Percentiles rank a stretch among this genome's conserved stretches.
Conservation (phyloP, 495 filamentous ascomycete genomes). For the Hyaloscypha bicolor region DNA sequence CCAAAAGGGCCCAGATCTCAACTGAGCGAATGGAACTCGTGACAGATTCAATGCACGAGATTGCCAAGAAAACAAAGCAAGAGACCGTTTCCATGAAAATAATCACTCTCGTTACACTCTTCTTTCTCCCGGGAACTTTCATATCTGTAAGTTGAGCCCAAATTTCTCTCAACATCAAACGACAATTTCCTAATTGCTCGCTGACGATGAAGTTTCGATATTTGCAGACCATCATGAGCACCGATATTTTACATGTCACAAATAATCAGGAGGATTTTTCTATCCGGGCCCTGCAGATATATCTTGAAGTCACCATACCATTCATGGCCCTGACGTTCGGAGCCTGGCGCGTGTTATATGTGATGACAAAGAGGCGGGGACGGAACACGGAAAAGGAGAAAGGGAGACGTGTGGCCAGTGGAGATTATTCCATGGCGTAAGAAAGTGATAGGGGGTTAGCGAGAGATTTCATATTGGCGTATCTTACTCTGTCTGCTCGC, state of each 20-base stretch:
- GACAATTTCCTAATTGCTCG: too few species aligned
- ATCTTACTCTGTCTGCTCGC: too few species aligned
- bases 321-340: constrained; percentile 12
- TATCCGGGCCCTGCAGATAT: constrained; percentile 1
- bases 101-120: constrained; percentile 44
- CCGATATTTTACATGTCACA: constrained; percentile 14
- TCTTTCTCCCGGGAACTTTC: constrained; percentile 46
- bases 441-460: too few species aligned
- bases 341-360: constrained; percentile 10
- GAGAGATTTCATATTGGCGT: too few species aligned
- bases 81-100: constrained; percentile 46
- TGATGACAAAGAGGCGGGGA: not conserved
- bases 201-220: too few species aligned
- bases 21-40: constrained; percentile 38
- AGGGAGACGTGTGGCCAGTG: not conserved
- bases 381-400: not conserved
- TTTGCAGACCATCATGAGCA: constrained; percentile 23
- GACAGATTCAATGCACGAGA: constrained; percentile 37
- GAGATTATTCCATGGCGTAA: too few species aligned
- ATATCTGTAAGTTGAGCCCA: constrained; percentile 36
- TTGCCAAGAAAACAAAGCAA: constrained; percentile 42
- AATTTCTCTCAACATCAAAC: not conserved
- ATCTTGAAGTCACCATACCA: constrained; percentile 17
- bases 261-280: constrained; percentile 2
- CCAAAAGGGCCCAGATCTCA: constrained; percentile 34